These are phyloP conservation scores for Hypoxylon intermedium DNA, from an alignment of 495 filamentous ascomycete genomes.

Conservation along the genomic window DNA sequence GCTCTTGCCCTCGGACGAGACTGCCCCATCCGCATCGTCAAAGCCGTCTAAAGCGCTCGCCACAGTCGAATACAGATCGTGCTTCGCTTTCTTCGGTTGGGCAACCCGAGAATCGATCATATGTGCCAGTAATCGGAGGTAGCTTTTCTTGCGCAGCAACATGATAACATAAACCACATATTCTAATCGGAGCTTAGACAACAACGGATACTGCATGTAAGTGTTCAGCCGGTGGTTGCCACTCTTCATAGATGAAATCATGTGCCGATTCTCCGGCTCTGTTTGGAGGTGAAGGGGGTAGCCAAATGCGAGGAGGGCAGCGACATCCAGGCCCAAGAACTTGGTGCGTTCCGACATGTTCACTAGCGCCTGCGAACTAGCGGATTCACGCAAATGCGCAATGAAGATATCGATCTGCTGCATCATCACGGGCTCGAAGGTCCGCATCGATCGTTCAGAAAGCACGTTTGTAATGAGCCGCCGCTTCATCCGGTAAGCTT, in stretches of 20 bases:
- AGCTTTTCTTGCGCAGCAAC: background rate
- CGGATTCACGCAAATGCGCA: background rate
- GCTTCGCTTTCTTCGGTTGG: constrained; percentile 20
- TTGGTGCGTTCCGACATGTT: constrained; percentile 4
- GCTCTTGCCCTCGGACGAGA: background rate
- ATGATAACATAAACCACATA: background rate
- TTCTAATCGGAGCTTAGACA: constrained; percentile 4
- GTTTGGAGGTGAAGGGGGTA: constrained; percentile 23
- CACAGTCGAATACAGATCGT: constrained; percentile 40
- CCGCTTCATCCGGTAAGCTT: constrained; percentile 11
- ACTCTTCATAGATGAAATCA: background rate
- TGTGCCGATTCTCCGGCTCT: constrained; percentile 4
- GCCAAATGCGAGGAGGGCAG: constrained; percentile 30
- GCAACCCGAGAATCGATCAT: constrained; percentile 20
- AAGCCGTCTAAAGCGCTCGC: no score
- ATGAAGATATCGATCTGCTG: constrained; percentile 17
- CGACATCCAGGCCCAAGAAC: constrained; percentile 20
- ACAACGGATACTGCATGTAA: constrained; percentile 10
- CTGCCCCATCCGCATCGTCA: constrained; percentile 52
- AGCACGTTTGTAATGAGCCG: constrained; percentile 7
- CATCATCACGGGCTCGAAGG: constrained; percentile 16
- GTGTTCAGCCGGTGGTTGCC: background rate
- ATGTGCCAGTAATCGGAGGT: background rate
- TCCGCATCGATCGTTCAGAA: constrained; percentile 12
- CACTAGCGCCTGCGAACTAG: constrained; percentile 23